Evolutionary conservation across 2,329 filamentous ascomycete genomes (phyloP).

Genomic region (Shiraia bambusicola): DNA sequence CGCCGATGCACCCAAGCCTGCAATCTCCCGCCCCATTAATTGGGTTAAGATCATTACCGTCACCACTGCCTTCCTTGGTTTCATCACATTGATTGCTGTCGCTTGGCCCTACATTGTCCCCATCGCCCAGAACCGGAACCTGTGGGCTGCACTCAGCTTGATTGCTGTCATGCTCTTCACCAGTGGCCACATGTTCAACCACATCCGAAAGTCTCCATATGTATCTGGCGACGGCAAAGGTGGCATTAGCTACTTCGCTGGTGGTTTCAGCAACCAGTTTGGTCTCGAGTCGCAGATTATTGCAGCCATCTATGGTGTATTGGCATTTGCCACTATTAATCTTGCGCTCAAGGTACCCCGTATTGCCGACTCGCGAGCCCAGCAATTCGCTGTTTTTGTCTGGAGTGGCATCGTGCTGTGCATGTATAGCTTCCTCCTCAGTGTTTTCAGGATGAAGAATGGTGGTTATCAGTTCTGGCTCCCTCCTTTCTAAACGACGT

Average conservation of each 20-base stretch:
- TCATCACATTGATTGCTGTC: conserved; percentile 67
- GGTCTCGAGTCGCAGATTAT: conserved; percentile 95
- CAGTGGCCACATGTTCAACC: conserved; percentile 98
- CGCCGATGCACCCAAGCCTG: conserved; percentile 66
- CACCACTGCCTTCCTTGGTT: conserved; percentile 68
- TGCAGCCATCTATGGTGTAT: conserved; percentile 78
- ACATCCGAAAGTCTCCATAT: conserved; percentile 94
- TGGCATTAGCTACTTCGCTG: conserved; percentile 85
- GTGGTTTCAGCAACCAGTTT: conserved; percentile 89
- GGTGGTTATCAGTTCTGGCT: conserved; percentile 91
- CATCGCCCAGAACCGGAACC: conserved; percentile 81
- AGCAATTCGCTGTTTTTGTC: conserved; percentile 77
- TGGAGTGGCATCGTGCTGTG: conserved; percentile 77
- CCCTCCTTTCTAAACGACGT: conserved; percentile 70
- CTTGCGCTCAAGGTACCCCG: conserved; percentile 91
- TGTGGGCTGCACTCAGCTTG: conserved; percentile 89
- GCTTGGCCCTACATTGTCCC: conserved; percentile 78
- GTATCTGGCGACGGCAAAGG: conserved; percentile 81
- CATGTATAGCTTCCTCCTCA: conserved; percentile 92
- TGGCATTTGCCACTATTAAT: conserved; percentile 89
- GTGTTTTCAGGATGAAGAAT: conserved; percentile 93
- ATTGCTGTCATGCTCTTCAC: conserved; percentile 91
- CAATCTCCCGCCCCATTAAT: conserved; percentile 83
- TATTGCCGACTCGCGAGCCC: conserved; percentile 72
- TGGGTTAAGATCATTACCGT: conserved; percentile 72